Percentiles rank a stretch among this genome's conserved stretches.
These are phyloP conservation scores for Vigna unguiculata DNA, from an alignment of 306 rosid species.

Conservation along the genomic window DNA sequence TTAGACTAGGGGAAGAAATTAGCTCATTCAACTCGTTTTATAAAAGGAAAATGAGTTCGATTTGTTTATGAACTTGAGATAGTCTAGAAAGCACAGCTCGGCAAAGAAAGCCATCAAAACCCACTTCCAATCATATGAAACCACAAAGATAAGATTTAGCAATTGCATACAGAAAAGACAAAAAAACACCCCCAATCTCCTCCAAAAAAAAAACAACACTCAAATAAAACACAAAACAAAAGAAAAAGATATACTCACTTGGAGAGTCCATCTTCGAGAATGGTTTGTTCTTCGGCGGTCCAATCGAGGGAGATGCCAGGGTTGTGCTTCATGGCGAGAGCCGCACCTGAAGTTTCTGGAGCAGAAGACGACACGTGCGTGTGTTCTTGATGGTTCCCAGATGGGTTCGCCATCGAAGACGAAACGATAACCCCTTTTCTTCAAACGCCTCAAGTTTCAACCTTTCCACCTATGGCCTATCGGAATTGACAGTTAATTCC, in stretches of 20 bases:
- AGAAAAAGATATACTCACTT: conserved; percentile 59
- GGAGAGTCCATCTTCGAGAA: conserved; percentile 81
- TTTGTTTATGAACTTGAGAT: background rate
- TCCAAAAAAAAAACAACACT: background rate
- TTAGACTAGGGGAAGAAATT: background rate
- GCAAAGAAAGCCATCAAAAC: conserved; percentile 10
- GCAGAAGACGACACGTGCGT: conserved; percentile 72
- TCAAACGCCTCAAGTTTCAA: conserved; percentile 22
- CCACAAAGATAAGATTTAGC: background rate
- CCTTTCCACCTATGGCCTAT: conserved; percentile 36
- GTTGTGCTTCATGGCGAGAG: conserved; percentile 81
- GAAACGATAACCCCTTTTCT: conserved; percentile 30
- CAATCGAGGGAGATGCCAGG: conserved; percentile 91
- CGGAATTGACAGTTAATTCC: conserved; percentile 62
- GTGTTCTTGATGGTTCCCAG: conserved; percentile 77
- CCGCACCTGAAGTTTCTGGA: conserved; percentile 68
- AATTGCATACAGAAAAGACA: background rate
- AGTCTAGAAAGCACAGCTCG: background rate
- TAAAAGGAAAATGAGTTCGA: background rate
- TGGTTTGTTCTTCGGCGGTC: conserved; percentile 83
- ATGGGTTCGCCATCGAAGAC: conserved; percentile 68
- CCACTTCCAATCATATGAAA: conserved; percentile 9
- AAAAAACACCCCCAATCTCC: background rate
- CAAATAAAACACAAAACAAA: background rate
- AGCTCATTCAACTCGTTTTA: background rate